phyloP scores from a whole-genome alignment of 371 early-diverging fungal genomes.

The Blastocladiella emersonii region DNA sequence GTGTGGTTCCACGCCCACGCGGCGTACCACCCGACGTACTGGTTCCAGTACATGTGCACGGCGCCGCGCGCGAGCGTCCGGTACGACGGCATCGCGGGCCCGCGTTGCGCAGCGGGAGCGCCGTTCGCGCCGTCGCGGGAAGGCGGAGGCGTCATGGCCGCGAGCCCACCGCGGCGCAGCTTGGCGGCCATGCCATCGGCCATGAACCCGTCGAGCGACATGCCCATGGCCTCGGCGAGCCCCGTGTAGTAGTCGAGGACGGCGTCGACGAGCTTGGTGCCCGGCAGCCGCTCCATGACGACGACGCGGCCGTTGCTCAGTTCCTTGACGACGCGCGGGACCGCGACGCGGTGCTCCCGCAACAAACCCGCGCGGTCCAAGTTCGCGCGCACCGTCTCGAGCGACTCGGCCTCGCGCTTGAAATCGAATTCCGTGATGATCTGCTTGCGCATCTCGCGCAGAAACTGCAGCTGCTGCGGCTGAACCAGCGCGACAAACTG shows the following conservation, averaged over 20 bases:
- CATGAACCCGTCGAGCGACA: neutral
- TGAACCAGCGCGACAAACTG: neutral
- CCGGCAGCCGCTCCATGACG: conserved; percentile 1
- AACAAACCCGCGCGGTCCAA: neutral
- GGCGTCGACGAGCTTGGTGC: neutral
- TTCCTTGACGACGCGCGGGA: neutral
- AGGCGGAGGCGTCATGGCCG: no score
- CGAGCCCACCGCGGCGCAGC: no score
- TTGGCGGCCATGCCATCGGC: neutral
- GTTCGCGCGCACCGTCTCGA: neutral
- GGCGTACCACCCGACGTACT: neutral
- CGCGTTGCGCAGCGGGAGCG: no score
- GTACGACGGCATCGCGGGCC: neutral
- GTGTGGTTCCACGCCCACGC: conserved; percentile 1
- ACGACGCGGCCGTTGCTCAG: neutral
- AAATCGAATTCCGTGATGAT: conserved; percentile 3
- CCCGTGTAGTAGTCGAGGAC: neutral
- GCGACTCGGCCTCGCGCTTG: neutral
- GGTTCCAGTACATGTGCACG: neutral
- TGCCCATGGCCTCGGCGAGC: neutral
- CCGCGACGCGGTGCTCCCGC: neutral
- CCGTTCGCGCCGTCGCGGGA: neutral
- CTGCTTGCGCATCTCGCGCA: neutral
- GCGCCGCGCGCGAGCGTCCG: neutral
- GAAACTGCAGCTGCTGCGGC: neutral